These are phyloP conservation scores for Thielaviopsis euricoi DNA, from an alignment of 2,329 filamentous ascomycete genomes.

Conservation along the genomic window DNA sequence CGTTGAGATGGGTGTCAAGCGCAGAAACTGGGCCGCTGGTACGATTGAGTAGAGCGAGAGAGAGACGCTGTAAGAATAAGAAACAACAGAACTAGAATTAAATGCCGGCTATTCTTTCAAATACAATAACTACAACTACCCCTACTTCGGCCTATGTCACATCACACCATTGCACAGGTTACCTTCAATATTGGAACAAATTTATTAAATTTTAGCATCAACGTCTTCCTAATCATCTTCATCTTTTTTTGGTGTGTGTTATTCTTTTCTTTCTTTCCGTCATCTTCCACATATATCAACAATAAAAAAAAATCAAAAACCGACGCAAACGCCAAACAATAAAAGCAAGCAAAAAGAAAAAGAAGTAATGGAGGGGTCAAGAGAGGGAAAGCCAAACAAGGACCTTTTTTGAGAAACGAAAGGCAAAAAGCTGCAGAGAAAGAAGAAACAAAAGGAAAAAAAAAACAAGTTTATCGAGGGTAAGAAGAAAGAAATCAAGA, in stretches of 20 bases:
- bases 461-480: background rate
- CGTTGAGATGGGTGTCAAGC: conserved; percentile 84
- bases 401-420: background rate
- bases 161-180: no score
- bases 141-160: no score
- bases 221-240: background rate
- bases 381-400: no score
- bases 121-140: no score
- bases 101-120: background rate
- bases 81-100: background rate
- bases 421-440: background rate
- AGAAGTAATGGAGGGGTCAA: background rate
- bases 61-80: background rate
- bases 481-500: background rate
- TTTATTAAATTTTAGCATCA: background rate
- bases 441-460: background rate
- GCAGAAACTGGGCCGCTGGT: conserved; percentile 66
- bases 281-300: background rate
- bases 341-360: conserved; percentile 6
- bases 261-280: background rate
- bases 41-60: conserved; percentile 25
- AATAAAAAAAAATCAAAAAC: background rate
- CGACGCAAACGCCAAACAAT: background rate
- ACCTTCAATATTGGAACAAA: background rate
- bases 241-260: background rate